These are phyloP conservation scores for Picochlorum costavermella DNA, from an alignment of 139 green algal genomes.

Conservation along the genomic window DNA sequence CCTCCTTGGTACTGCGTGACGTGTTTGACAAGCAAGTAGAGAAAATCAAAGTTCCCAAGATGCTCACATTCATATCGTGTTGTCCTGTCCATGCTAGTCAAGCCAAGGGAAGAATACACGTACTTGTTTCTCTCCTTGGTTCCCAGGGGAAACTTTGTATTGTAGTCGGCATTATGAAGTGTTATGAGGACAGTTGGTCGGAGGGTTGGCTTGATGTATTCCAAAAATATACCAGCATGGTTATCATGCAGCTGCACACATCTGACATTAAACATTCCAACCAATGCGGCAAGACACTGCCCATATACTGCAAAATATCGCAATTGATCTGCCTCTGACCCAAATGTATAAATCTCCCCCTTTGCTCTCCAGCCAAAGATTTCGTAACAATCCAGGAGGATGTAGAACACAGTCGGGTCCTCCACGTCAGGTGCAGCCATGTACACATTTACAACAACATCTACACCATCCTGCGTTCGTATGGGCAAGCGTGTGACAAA, in stretches of 20 bases:
- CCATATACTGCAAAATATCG: slow-evolving; percentile 29
- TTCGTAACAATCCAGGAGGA: slow-evolving; percentile 12
- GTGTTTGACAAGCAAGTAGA: slow-evolving; percentile 23
- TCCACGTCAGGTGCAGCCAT: not conserved
- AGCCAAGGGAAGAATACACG: slow-evolving; percentile 13
- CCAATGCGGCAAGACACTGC: slow-evolving; percentile 19
- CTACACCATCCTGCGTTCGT: not conserved
- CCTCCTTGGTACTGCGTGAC: slow-evolving; percentile 21
- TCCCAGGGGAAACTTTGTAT: slow-evolving; percentile 26
- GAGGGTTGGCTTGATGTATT: slow-evolving; percentile 22
- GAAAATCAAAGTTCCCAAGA: slow-evolving; percentile 28
- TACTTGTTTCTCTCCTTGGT: slow-evolving; percentile 17
- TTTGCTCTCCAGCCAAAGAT: slow-evolving; percentile 13
- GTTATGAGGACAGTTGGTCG: slow-evolving; percentile 21
- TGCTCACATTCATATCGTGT: slow-evolving; percentile 22
- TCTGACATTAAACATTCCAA: slow-evolving; percentile 14
- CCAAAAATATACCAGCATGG: slow-evolving; percentile 24
- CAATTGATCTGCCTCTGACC: slow-evolving; percentile 33
- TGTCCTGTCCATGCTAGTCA: not conserved
- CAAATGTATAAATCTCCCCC: slow-evolving; percentile 24
- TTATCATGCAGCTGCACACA: slow-evolving; percentile 40
- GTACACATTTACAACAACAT: not conserved
- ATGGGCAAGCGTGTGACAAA: not conserved
- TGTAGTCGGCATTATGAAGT: slow-evolving; percentile 36
- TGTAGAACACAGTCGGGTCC: slow-evolving; percentile 3